These are phyloP conservation scores for Lachancea meyersii DNA, from an alignment of 805 yeast genomes.

Conservation along the genomic window DNA sequence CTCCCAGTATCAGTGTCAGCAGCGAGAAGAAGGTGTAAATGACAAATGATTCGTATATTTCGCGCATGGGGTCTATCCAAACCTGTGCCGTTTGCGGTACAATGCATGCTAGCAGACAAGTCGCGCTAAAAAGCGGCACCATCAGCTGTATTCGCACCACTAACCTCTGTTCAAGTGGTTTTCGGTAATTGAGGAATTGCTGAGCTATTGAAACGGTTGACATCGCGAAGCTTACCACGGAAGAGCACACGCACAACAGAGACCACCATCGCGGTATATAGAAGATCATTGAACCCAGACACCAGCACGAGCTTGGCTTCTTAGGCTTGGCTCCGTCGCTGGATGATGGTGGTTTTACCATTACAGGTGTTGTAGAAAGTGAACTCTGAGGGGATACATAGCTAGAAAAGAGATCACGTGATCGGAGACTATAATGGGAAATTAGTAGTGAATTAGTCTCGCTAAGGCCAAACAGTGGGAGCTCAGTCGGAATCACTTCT, in stretches of 20 bases:
- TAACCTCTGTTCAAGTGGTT: constrained; percentile 81
- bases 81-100: constrained; percentile 39
- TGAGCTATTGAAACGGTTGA: constrained; percentile 42
- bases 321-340: neutral
- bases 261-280: constrained; percentile 25
- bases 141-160: constrained; percentile 75
- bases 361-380: too few species aligned
- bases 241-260: constrained; percentile 19
- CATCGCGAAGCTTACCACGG: constrained; percentile 34
- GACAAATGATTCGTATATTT: constrained; percentile 92
- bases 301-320: neutral
- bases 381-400: too few species aligned
- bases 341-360: neutral
- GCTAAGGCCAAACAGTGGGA: too few species aligned
- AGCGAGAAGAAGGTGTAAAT: constrained; percentile 87
- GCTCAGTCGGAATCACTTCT: too few species aligned
- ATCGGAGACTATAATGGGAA: too few species aligned
- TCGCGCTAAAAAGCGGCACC: constrained; percentile 72
- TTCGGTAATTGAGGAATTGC: constrained; percentile 70
- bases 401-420: too few species aligned
- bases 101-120: constrained; percentile 56
- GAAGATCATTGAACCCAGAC: constrained; percentile 3
- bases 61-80: constrained; percentile 67
- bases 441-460: too few species aligned
- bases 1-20: constrained; percentile 79